phyloP scores from a whole-genome alignment of 495 filamentous ascomycete species.

The Opeltia flavorubescens region DNA sequence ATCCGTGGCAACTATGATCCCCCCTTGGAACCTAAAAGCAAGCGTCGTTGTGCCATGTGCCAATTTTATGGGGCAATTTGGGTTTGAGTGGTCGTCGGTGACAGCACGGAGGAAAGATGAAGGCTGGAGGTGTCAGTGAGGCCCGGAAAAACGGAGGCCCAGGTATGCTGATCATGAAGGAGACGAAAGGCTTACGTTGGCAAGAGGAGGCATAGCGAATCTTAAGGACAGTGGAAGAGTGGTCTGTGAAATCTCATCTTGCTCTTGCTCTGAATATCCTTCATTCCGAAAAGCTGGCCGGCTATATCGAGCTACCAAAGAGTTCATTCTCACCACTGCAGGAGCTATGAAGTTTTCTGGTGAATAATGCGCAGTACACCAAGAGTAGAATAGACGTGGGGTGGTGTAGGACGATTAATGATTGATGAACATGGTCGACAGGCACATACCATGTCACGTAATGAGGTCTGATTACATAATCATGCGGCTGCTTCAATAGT shows the following conservation, averaged over 20 bases:
- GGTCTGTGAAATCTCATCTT: constrained; percentile 54
- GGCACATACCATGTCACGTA: no score
- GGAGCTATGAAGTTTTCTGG: not conserved
- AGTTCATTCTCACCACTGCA: constrained; percentile 54
- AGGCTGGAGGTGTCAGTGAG: constrained; percentile 39
- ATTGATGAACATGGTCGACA: no score
- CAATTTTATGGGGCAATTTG: constrained; percentile 94
- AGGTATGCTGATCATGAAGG: not conserved
- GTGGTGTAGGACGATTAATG: no score
- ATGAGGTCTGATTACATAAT: no score
- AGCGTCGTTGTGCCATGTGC: constrained; percentile 98
- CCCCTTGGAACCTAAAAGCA: constrained; percentile 91
- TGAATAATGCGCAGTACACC: not conserved
- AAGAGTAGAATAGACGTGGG: not conserved
- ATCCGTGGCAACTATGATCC: constrained; percentile 96
- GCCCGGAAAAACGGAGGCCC: no score
- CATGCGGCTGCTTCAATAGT: no score
- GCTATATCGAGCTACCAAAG: constrained; percentile 81
- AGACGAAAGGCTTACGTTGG: constrained; percentile 48
- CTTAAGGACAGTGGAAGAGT: constrained; percentile 66
- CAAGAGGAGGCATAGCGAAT: constrained; percentile 88
- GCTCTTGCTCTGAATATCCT: constrained; percentile 56
- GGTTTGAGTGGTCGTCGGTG: constrained; percentile 94
- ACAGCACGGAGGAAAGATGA: constrained; percentile 89
- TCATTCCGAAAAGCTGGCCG: constrained; percentile 58